These are phyloP conservation scores for Pseudogymnoascus sp. DNA, from an alignment of 2,329 filamentous ascomycete genomes.

Conservation along the genomic window DNA sequence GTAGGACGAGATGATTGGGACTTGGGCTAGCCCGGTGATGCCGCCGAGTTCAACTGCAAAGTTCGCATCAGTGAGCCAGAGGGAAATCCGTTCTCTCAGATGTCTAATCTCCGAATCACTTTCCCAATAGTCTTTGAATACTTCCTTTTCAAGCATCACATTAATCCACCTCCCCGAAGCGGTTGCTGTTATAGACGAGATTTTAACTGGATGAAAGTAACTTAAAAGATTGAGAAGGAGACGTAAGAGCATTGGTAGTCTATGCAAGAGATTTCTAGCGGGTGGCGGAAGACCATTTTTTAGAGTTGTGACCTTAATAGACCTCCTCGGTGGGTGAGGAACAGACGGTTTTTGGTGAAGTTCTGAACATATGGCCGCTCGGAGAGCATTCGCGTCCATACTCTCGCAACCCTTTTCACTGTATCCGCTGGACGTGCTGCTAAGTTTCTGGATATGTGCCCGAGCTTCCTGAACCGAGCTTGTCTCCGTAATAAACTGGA, in stretches of 20 bases:
- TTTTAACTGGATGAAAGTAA: conserved; percentile 45
- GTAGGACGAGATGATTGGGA: conserved; percentile 41
- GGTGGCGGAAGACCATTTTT: conserved; percentile 35
- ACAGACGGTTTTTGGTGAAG: conserved; percentile 41
- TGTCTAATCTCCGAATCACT: conserved; percentile 37
- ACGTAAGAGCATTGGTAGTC: conserved; percentile 42
- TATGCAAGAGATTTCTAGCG: conserved; percentile 38
- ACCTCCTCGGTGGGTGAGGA: conserved; percentile 41
- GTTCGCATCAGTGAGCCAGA: conserved; percentile 45
- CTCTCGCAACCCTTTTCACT: conserved; percentile 29
- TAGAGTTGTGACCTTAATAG: conserved; percentile 42
- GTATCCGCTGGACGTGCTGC: conserved; percentile 12
- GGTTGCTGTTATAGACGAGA: conserved; percentile 42
- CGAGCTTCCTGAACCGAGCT: conserved; percentile 33
- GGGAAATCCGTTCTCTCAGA: conserved; percentile 38
- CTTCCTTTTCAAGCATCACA: conserved; percentile 37
- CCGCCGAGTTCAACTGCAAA: conserved; percentile 42
- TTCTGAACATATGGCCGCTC: conserved; percentile 42
- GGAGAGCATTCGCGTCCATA: conserved; percentile 36
- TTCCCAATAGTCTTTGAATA: conserved; percentile 42
- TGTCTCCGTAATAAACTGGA: conserved; percentile 34
- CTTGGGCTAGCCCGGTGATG: conserved; percentile 38
- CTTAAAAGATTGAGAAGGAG: conserved; percentile 40
- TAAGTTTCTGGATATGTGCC: conserved; percentile 25
- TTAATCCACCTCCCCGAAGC: conserved; percentile 45